Evolutionary conservation across 805 yeast species (phyloP), one percentile per base, ranked within the genome.

Genomic region (Kazachstania bromeliacearum): DNA sequence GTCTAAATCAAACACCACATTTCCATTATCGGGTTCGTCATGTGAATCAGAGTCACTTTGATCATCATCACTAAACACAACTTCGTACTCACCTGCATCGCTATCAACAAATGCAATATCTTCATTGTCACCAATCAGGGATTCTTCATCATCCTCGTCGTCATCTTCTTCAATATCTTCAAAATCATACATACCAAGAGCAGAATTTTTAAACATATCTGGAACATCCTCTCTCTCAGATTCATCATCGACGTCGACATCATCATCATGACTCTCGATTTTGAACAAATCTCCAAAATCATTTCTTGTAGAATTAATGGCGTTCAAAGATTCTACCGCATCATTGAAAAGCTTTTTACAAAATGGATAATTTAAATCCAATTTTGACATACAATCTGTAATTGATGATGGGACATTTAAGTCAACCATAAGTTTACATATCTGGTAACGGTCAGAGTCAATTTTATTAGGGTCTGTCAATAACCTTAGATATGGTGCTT

Each of bases 131-230:
- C 66, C 72, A 34, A 66, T 60, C 38, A 65, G 66, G 7, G 63
- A 66, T 4, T 66, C 77, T 18, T 68, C 73, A 18, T 66, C 70
- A 17, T 65, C 73, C n/a, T 66, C 74, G 7, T 71, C 78, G 9
- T 73, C 80, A 23, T 77, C 81, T 30, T 73, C 73, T 43, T 75
- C 80, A 24, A 73, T 70, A 35, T 79, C 92, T 23, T 71, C 83
- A 27, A 83, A 78, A 48, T 89, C 96, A 54, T 81, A 89, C 94
- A 89, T 88, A 2, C 96, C 96, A 28, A 89, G 66, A 0, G 96
- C 84, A 0, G 96, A 88, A 53, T 92, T 88, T 27, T 80, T 67
- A 58, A 89, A 77, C 50, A 88, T 64, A 54, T 88, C 88, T 0
- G 94, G 87, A 0, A 87, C 74, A 36, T 85, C 89, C 36, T 81